Conservation (phyloP, 2,329 filamentous ascomycete genomes). For the Fusarium poae region DNA sequence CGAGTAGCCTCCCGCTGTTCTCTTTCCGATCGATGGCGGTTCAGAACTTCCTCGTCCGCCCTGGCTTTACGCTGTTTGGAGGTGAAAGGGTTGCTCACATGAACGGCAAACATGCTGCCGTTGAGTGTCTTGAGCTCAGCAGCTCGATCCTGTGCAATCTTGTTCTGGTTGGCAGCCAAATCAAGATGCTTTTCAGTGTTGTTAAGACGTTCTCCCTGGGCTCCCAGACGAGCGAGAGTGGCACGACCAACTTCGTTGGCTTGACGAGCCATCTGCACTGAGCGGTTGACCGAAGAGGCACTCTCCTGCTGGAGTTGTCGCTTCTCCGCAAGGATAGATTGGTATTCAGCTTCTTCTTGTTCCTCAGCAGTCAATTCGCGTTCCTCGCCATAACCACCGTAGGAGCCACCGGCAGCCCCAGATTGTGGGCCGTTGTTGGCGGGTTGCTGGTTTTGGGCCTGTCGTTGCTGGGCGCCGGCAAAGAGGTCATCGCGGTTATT, state of each 20-base stretch:
- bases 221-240: conserved; percentile 79
- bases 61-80: conserved; percentile 72
- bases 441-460: conserved; percentile 56
- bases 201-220: conserved; percentile 83
- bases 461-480: conserved; percentile 65
- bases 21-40: conserved; percentile 75
- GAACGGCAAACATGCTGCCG: conserved; percentile 89
- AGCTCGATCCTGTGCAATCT: conserved; percentile 82
- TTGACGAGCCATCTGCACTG: conserved; percentile 60
- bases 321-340: conserved; percentile 65
- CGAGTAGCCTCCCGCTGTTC: conserved; percentile 75
- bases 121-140: conserved; percentile 88
- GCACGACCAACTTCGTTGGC: conserved; percentile 71
- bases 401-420: conserved; percentile 50
- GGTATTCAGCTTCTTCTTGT: conserved; percentile 79
- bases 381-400: conserved; percentile 73
- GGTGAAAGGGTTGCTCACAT: conserved; percentile 83
- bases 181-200: conserved; percentile 88
- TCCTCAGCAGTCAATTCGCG: conserved; percentile 85
- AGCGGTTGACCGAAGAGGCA: conserved; percentile 56
- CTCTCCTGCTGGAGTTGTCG: conserved; percentile 84
- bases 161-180: conserved; percentile 80
- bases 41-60: conserved; percentile 76
- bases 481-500: conserved; percentile 74
- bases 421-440: conserved; percentile 45